These are phyloP conservation scores for Suhomyces tanzawaensis DNA, from an alignment of 805 yeast species.

Conservation along the genomic window DNA sequence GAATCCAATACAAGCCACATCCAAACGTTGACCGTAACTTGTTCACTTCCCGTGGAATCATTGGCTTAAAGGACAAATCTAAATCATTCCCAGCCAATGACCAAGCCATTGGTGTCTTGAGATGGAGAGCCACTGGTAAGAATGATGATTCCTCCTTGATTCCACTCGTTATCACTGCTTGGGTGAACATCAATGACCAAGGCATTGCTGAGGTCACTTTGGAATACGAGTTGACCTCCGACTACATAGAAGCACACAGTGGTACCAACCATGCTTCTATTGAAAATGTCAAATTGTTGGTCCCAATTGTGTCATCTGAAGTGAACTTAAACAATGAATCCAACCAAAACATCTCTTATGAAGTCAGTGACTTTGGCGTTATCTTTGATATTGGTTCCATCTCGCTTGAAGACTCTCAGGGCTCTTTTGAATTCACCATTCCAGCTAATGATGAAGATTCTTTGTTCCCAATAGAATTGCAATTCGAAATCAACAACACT, in stretches of 20 bases:
- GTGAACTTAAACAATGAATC: slow-evolving; percentile 50
- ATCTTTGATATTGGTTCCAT: slow-evolving; percentile 61
- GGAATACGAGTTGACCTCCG: slow-evolving; percentile 74
- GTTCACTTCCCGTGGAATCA: slow-evolving; percentile 55
- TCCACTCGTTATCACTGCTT: slow-evolving; percentile 77
- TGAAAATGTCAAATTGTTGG: slow-evolving; percentile 52
- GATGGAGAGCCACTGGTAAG: slow-evolving; percentile 81
- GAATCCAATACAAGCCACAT: slow-evolving; percentile 83
- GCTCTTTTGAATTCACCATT: slow-evolving; percentile 76
- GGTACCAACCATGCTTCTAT: slow-evolving; percentile 38
- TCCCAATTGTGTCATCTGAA: slow-evolving; percentile 65
- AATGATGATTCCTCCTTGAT: slow-evolving; percentile 44
- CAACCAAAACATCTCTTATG: slow-evolving; percentile 47
- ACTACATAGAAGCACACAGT: slow-evolving; percentile 26
- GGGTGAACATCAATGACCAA: slow-evolving; percentile 71
- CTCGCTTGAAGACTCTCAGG: slow-evolving; percentile 52
- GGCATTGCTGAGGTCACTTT: slow-evolving; percentile 71
- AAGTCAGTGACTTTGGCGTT: slow-evolving; percentile 66
- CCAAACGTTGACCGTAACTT: slow-evolving; percentile 86
- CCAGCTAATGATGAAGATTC: slow-evolving; percentile 77
- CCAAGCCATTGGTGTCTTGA: slow-evolving; percentile 83
- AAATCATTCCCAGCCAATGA: slow-evolving; percentile 91
- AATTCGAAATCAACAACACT: slow-evolving; percentile 51
- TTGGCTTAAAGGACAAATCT: slow-evolving; percentile 72
- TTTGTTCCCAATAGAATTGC: slow-evolving; percentile 82